Conservation (phyloP, 257 asterid species). For the Verbascum thapsus region DNA sequence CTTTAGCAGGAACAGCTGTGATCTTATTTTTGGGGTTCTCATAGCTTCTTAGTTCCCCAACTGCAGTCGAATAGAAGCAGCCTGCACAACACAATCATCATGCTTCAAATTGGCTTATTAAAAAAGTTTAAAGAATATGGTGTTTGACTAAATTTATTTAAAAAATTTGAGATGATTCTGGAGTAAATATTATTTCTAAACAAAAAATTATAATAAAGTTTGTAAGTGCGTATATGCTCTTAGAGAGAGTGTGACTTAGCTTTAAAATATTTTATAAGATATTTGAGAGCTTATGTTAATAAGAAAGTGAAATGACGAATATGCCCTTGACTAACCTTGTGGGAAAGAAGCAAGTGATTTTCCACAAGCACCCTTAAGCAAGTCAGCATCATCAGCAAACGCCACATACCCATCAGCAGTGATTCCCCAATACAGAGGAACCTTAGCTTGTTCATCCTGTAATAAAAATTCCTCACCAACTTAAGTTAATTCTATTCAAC, state of each 20-base stretch:
- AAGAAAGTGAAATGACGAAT: slow-evolving; percentile 8
- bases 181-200: too few relatives aligned
- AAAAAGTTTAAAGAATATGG: too few relatives aligned
- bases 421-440: slow-evolving; percentile 98
- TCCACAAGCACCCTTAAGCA: slow-evolving; percentile 99
- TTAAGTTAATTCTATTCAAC: slow-evolving; percentile 20
- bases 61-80: slow-evolving; percentile 85
- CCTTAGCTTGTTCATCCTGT: slow-evolving; percentile 95
- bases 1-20: slow-evolving; percentile 89
- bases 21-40: slow-evolving; percentile 96
- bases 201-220: too few relatives aligned
- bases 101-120: slow-evolving; percentile 7
- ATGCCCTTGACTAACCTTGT: slow-evolving; percentile 57
- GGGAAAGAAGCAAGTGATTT: slow-evolving; percentile 99
- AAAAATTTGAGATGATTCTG: too few relatives aligned
- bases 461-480: slow-evolving; percentile 41
- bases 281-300: too few relatives aligned
- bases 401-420: slow-evolving; percentile 99
- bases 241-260: too few relatives aligned
- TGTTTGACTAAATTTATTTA: too few relatives aligned
- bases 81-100: slow-evolving; percentile 48
- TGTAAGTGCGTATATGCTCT: too few relatives aligned
- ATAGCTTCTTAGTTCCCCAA: slow-evolving; percentile 83
- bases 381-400: slow-evolving; percentile 85
- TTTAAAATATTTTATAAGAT: too few relatives aligned